Base-by-base conservation (phyloP, 2,329 filamentous ascomycete species). In the Graphilbum fragrans region DNA sequence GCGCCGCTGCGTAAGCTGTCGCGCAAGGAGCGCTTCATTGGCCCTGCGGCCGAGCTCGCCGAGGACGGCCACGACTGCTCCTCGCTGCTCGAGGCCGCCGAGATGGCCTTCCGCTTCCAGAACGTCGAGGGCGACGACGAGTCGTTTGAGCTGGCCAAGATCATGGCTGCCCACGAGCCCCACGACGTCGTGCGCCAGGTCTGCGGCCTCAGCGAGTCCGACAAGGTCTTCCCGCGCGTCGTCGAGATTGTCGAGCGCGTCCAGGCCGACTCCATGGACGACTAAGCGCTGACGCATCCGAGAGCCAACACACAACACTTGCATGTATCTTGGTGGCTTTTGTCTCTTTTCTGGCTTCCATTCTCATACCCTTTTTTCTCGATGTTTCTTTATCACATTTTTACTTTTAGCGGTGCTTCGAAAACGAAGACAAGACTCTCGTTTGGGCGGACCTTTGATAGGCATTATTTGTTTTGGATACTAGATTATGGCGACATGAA, bases 31-130 rank as follows among this genome's bases (percentile, higher is more conserved):
- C 87, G 92, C 35, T 94, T 98, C 68, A 80, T 98, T 53, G 87
- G 84, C 36, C 92, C 92, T 5, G 90, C 92, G 36, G 77, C 85
- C 10, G 83, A 94, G 64, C 76, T 98, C 17, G 87, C 87, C 36
- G 86, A 94, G 69, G 70, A 74, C 45, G 86, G 77, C 45, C 70
- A 86, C 63, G 73, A 76, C 52, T 82, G 80, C 59, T 72, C 78
- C 44, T 79, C 75, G 41, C 72, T 98, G 23, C 69, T 96, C 41
- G 82, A 81, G 44, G 84, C 86, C 18, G 77, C 92, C 36, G 90
- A 96, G 70, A 86, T 90, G 78, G 81, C 86, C 7, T 81, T 98
- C 60, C 85, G 83, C 48, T 98, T 96, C 80, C 88, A 95, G 67
- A 86, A 94, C 53, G 83, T 95, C 42, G 77, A 88, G 52, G 87